These are phyloP conservation scores for Fonsecaea monophora DNA, from an alignment of 2,329 filamentous ascomycete genomes.

Conservation along the genomic window DNA sequence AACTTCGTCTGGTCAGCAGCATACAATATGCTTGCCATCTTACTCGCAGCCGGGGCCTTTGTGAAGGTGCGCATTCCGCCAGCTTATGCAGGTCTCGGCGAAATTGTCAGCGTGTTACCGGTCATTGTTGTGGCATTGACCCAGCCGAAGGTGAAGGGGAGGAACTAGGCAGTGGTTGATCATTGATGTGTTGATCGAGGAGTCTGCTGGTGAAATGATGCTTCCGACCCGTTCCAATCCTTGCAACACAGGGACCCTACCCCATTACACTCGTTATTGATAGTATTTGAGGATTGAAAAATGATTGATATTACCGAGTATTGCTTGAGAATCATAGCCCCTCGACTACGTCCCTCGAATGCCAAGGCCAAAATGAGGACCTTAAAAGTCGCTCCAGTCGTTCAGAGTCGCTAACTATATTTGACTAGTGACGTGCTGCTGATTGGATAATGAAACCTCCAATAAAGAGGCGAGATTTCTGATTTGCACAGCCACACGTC, in stretches of 20 bases:
- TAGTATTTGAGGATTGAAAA: neutral
- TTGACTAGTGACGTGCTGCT: neutral
- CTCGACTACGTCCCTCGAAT: neutral
- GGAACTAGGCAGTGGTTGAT: slow-evolving; percentile 9
- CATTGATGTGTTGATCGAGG: slow-evolving; percentile 4
- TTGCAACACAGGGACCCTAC: neutral
- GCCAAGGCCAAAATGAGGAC: slow-evolving; percentile 20
- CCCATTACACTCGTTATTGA: neutral
- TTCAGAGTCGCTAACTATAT: neutral
- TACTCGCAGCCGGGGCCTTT: slow-evolving; percentile 71
- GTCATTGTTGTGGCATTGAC: slow-evolving; percentile 66
- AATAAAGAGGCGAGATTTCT: neutral
- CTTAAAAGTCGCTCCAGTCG: slow-evolving; percentile 5
- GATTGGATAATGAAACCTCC: neutral
- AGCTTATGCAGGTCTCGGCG: slow-evolving; percentile 71
- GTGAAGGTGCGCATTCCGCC: slow-evolving; percentile 66
- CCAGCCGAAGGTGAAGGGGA: slow-evolving; percentile 41
- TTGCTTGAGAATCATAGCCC: no score
- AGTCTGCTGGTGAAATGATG: neutral
- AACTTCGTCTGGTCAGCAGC: slow-evolving; percentile 75
- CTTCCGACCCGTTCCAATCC: neutral
- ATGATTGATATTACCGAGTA: no score
- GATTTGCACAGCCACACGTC: neutral
- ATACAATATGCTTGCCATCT: slow-evolving; percentile 72
- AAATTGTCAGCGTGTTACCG: slow-evolving; percentile 75